These are phyloP conservation scores for Volutella citrinella DNA, from an alignment of 2,329 filamentous ascomycete species.

Conservation along the genomic window DNA sequence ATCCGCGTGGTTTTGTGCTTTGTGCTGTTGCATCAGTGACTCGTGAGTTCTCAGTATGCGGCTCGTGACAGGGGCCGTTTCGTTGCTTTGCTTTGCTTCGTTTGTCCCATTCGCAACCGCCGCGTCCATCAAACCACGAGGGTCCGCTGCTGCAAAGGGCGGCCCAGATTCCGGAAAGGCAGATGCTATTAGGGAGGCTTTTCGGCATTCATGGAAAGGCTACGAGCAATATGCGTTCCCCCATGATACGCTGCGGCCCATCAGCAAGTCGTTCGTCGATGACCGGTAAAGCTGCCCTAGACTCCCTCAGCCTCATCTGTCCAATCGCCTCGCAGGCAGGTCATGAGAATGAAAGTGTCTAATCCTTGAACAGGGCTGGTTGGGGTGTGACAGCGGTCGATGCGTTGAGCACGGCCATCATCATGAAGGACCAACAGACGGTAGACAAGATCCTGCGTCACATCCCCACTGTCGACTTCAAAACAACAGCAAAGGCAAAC, in stretches of 20 bases:
- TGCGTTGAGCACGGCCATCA: conserved; percentile 72
- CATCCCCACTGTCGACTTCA: conserved; percentile 70
- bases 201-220: conserved; percentile 68
- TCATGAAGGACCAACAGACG: conserved; percentile 69
- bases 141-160: no score
- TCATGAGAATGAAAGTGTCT: conserved; percentile 65
- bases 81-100: no score
- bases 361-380: conserved; percentile 56
- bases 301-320: no score
- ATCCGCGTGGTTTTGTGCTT: no score
- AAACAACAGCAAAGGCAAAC: conserved; percentile 43
- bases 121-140: no score
- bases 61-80: no score
- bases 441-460: conserved; percentile 70
- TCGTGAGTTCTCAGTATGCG: no score
- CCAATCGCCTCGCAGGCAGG: no score
- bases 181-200: conserved; percentile 64
- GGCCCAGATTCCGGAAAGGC: conserved; percentile 42
- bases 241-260: conserved; percentile 70
- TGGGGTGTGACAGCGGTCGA: conserved; percentile 86
- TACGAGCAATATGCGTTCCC: conserved; percentile 75
- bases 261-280: conserved; percentile 63
- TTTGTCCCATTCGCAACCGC: no score
- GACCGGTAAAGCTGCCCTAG: conserved; percentile 54
- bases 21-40: no score